Base-by-base conservation (phyloP, 768 basidiomycete species). In the Boletus pseudo-olivaceus region DNA sequence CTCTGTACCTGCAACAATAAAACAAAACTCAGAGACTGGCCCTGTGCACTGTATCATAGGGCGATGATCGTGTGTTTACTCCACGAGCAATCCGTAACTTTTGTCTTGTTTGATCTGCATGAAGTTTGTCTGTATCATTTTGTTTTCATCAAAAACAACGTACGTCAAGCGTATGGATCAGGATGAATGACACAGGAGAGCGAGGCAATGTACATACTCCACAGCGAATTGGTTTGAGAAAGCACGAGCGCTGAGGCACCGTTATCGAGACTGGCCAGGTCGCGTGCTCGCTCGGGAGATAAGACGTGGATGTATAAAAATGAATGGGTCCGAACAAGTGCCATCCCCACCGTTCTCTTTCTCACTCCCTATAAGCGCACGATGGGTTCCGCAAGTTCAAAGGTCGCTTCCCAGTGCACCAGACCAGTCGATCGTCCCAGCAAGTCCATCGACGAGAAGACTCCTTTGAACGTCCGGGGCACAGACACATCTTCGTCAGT, bases 361-460 rank as follows among this genome's bases (percentile, higher is more conserved):
- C 50, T 30, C 43, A 38, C 52, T 26, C 47, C 23, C 40, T 51
- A 17, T 43, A 37, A 49, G n/a, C 6, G 27, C 27, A 51, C 50
- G 30, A 70, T 70, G 69, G 69, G 69, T 34, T 53, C 59, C 38
- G 49, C 60, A 50, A 38, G 44, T 30, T 70, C 69, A 7, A 72
- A 61, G 47, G 61, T 60, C 51, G 43, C 58, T 29, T 47, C 62
- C 47, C 66, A 64, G 38, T 49, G 32, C 33, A 20, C 32, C 33
- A 61, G 17, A 40, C 45, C 45, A 14, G n/a, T 53, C 15, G 66
- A 70, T 42, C 66, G 60, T 42, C 9, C 49, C 17, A 54, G 57
- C 49, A 58, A 54, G 47, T 62, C 58, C 10, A 37, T 67, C 3
- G 66, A 70, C 45, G 69, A 70, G 61, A 70, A 70, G 54, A n/a